Base-by-base conservation (phyloP, 2,329 filamentous ascomycete genomes). In the Nectriaceae sp. region DNA sequence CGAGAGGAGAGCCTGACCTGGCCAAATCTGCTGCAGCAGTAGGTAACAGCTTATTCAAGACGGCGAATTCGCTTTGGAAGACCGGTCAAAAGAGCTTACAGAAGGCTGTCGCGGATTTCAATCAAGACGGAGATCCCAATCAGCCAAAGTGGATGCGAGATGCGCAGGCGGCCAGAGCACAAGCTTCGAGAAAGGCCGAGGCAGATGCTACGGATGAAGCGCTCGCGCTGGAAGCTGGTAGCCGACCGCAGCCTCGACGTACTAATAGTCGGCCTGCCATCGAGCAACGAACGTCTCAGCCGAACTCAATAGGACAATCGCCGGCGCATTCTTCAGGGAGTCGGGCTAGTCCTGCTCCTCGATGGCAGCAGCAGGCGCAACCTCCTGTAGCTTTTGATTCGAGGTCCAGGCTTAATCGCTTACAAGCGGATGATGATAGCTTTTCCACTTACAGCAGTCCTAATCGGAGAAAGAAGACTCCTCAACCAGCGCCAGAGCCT, bases 141-240 rank as follows among this genome's bases (percentile, higher is more conserved):
- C 89, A 96, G 65, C 94, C 94, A 1, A 94, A 90, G 65, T 99
- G 94, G 94, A 96, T 99, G 93, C 85, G 88, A 60, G 88, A 92
- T 48, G 79, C 84, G 3, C 79, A 82, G 37, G 70, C 75, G 46
- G 74, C 77, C 3, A 71, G 68, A 29, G 56, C 56, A 24, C 70
- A 64, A 21, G 57, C 64, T 59, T 37, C 63, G 31, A 65, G 67
- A 55, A 71, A 62, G 40, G 57, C 54, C 11, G 53, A 42, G 21
- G 52, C 66, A 11, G 70, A 75, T 18, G 73, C 79, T 5, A 90
- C 87, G 1, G 82, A 89, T 53, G 87, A 90, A 71, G 91, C 89
- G 4, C 74, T 91, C 68, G 87, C 93, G 83, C 76, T 96, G 3
- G 90, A 96, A 61, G 76, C 78, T 21, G 83, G 84, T 20, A 74